Conservation (phyloP, 2,329 filamentous ascomycete genomes). For the Penicillium glabrum region DNA sequence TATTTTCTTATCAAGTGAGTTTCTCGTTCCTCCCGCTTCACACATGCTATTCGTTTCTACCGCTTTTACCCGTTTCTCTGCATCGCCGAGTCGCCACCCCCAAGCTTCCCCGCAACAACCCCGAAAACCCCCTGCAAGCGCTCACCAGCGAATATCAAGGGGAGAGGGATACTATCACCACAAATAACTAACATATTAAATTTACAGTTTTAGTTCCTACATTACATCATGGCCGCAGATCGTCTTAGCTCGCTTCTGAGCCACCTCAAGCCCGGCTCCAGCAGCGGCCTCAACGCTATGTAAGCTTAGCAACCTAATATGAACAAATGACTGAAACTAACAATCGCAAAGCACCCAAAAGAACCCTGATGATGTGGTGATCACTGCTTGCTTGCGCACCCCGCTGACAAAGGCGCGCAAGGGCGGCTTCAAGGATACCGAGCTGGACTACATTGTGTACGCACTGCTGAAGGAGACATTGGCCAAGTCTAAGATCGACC, state of each 20-base stretch:
- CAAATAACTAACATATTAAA: neutral
- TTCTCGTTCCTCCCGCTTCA: neutral
- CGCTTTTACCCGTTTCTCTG: neutral
- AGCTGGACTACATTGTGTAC: conserved; percentile 82
- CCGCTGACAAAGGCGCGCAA: conserved; percentile 85
- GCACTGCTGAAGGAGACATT: conserved; percentile 76
- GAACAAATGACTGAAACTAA: conserved; percentile 10
- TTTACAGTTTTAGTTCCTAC: conserved; percentile 1
- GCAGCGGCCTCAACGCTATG: conserved; percentile 72
- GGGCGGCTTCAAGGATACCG: conserved; percentile 93
- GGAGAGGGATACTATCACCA: neutral
- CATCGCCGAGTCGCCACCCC: neutral
- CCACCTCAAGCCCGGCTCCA: conserved; percentile 71
- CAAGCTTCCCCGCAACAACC: conserved; percentile 24
- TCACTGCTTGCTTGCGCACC: conserved; percentile 87
- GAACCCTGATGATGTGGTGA: conserved; percentile 94
- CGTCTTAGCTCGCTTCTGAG: conserved; percentile 83
- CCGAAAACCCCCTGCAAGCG: conserved; percentile 1
- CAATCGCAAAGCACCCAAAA: conserved; percentile 71
- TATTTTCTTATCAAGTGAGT: conserved; percentile 13
- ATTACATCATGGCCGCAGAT: conserved; percentile 69
- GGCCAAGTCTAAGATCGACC: conserved; percentile 73
- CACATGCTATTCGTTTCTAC: neutral
- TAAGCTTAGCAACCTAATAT: conserved; percentile 51
- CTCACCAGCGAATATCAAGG: neutral